phyloP scores from a whole-genome alignment of 768 basidiomycete genomes.

The Hypholoma fasciculare region DNA sequence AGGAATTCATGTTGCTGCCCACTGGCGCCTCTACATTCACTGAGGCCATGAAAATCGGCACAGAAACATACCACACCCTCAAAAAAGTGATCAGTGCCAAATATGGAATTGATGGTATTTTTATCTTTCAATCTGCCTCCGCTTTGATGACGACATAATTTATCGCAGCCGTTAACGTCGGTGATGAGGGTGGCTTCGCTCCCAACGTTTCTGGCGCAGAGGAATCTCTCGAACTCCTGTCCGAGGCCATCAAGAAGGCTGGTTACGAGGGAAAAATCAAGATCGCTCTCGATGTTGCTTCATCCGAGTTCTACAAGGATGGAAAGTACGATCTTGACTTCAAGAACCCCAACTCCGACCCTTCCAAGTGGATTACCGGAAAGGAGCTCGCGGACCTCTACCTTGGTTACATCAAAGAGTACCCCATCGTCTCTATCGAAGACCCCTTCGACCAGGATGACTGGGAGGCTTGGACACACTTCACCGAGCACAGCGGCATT shows the following conservation, averaged over 20 bases:
- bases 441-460: slow-evolving; percentile 99
- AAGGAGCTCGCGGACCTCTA: slow-evolving; percentile 92
- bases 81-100: slow-evolving; percentile 99
- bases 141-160: slow-evolving; percentile 13
- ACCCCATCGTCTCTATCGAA: slow-evolving; percentile 94
- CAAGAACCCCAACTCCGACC: slow-evolving; percentile 99
- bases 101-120: slow-evolving; percentile 94
- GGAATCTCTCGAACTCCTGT: slow-evolving; percentile 93
- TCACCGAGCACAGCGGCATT: slow-evolving; percentile 76
- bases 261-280: slow-evolving; percentile 99
- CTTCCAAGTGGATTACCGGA: slow-evolving; percentile 94
- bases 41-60: slow-evolving; percentile 98
- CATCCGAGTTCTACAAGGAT: slow-evolving; percentile 99
- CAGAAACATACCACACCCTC: slow-evolving; percentile 96
- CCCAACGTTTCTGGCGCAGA: slow-evolving; percentile 98
- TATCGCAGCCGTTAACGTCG: slow-evolving; percentile 89
- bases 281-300: slow-evolving; percentile 97
- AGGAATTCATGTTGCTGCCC: slow-evolving; percentile 99
- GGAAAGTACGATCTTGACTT: slow-evolving; percentile 99
- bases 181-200: slow-evolving; percentile 99
- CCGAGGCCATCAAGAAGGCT: slow-evolving; percentile 96
- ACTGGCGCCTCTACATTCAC: slow-evolving; percentile 90
- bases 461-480: slow-evolving; percentile 97
- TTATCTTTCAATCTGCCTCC: slow-evolving; percentile 10
- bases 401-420: slow-evolving; percentile 82